Evolutionary conservation across 768 basidiomycete species (phyloP).

Genomic region (Leccinum variicolor): DNA sequence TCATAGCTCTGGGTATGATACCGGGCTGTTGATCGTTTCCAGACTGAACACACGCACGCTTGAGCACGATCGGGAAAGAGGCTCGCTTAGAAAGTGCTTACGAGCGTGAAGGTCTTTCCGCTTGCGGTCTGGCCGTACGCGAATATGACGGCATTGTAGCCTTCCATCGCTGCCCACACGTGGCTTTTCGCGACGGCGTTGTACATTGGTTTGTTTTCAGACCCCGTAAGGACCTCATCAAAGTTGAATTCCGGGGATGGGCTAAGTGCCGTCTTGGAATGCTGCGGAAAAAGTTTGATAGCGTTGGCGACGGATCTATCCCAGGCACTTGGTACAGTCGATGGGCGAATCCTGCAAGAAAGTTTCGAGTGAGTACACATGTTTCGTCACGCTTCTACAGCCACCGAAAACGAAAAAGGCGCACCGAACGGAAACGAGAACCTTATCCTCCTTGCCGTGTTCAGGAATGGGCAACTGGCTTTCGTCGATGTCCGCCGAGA

Average conservation of each 20-base stretch:
- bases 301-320: constrained; percentile 40
- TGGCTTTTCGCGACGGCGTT: constrained; percentile 72
- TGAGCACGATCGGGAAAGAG: constrained; percentile 34
- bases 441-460: constrained; percentile 78
- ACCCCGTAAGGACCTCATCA: constrained; percentile 74
- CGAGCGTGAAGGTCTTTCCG: constrained; percentile 71
- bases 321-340: constrained; percentile 54
- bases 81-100: constrained; percentile 17
- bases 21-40: constrained; percentile 84
- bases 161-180: constrained; percentile 92
- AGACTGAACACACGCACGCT: constrained; percentile 37
- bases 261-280: constrained; percentile 44
- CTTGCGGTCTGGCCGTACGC: constrained; percentile 90
- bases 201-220: constrained; percentile 78
- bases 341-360: constrained; percentile 57
- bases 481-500: constrained; percentile 69
- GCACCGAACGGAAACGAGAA: constrained; percentile 81
- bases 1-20: constrained; percentile 91
- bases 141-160: constrained; percentile 94
- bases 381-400: background rate
- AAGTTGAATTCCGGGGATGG: constrained; percentile 57
- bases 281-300: constrained; percentile 60
- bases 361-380: constrained; percentile 1
- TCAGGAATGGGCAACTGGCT: constrained; percentile 42
- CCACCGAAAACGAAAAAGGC: background rate